phyloP scores from a whole-genome alignment of 202 grass and related monocot genomes.

The Dendrocalamus latiflorus region DNA sequence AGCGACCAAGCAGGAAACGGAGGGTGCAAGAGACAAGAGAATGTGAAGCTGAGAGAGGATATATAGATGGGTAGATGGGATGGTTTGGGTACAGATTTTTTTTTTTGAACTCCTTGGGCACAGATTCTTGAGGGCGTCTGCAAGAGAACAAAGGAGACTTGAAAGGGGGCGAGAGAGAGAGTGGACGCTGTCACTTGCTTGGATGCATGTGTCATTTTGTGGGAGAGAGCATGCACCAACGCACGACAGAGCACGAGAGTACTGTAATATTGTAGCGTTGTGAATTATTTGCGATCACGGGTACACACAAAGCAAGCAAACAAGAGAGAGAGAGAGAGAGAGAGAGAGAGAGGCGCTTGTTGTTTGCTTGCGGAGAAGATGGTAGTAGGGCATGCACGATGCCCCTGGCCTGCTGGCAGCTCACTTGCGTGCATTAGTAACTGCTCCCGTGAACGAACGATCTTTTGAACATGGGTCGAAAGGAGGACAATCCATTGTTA shows the following conservation, averaged over 20 bases:
- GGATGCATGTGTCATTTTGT: background rate
- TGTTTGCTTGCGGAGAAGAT: slow-evolving; percentile 21
- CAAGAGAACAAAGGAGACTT: background rate
- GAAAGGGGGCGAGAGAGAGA: background rate
- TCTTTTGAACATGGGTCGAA: background rate
- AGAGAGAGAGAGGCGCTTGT: background rate
- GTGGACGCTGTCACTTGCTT: background rate
- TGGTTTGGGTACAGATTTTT: background rate
- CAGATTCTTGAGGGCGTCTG: background rate
- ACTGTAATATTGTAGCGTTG: slow-evolving; percentile 23
- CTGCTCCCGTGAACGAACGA: slow-evolving; percentile 18
- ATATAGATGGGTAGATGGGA: background rate
- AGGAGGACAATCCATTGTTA: background rate
- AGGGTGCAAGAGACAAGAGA: slow-evolving; percentile 33
- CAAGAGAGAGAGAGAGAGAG: background rate
- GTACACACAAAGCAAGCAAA: background rate
- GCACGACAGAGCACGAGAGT: background rate
- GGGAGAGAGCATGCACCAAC: background rate
- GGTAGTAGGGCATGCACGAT: slow-evolving; percentile 25
- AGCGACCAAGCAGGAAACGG: too few species aligned
- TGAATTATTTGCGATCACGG: slow-evolving; percentile 34
- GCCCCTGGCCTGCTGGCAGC: background rate
- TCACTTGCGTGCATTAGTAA: background rate
- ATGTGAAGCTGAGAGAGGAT: slow-evolving; percentile 31
- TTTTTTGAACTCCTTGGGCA: too few species aligned